Percentiles rank a stretch among this genome's conserved stretches.
Evolutionary conservation across 164 flowering plant species (phyloP).

Genomic region (Chloranthus sessilifolius): DNA sequence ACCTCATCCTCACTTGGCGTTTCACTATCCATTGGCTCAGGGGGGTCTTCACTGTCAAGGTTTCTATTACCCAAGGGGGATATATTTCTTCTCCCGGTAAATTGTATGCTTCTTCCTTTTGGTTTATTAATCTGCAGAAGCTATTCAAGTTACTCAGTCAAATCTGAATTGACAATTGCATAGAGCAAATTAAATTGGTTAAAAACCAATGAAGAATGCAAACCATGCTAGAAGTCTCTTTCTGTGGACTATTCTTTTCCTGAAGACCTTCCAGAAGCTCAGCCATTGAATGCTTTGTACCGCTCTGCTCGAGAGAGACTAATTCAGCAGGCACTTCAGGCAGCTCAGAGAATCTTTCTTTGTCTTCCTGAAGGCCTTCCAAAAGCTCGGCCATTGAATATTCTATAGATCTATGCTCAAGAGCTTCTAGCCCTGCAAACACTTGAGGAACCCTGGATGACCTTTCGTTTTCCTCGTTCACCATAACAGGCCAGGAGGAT

Average conservation of each 20-base stretch:
- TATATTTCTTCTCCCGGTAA: slow-evolving; percentile 23
- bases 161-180: slow-evolving; percentile 8
- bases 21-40: slow-evolving; percentile 36
- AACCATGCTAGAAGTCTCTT: slow-evolving; percentile 33
- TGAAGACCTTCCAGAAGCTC: slow-evolving; percentile 49
- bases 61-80: slow-evolving; percentile 26
- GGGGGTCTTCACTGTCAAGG: slow-evolving; percentile 35
- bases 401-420: slow-evolving; percentile 13
- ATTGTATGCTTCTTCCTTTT: slow-evolving; percentile 24
- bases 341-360: slow-evolving; percentile 16
- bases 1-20: slow-evolving; percentile 67
- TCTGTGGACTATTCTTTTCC: slow-evolving; percentile 25
- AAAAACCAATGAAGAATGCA: slow-evolving; percentile 11
- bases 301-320: slow-evolving; percentile 14
- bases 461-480: slow-evolving; percentile 13
- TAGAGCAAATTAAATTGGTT: background rate
- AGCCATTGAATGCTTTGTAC: slow-evolving; percentile 37
- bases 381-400: slow-evolving; percentile 54
- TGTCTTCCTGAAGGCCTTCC: slow-evolving; percentile 39
- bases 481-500: slow-evolving; percentile 5
- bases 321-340: slow-evolving; percentile 15
- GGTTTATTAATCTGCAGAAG: slow-evolving; percentile 28
- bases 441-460: slow-evolving; percentile 18
- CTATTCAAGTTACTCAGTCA: slow-evolving; percentile 12
- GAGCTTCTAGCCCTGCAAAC: slow-evolving; percentile 19